Conservation (phyloP, 2,329 filamentous ascomycete species). For the Colletotrichum chlorophyti region DNA sequence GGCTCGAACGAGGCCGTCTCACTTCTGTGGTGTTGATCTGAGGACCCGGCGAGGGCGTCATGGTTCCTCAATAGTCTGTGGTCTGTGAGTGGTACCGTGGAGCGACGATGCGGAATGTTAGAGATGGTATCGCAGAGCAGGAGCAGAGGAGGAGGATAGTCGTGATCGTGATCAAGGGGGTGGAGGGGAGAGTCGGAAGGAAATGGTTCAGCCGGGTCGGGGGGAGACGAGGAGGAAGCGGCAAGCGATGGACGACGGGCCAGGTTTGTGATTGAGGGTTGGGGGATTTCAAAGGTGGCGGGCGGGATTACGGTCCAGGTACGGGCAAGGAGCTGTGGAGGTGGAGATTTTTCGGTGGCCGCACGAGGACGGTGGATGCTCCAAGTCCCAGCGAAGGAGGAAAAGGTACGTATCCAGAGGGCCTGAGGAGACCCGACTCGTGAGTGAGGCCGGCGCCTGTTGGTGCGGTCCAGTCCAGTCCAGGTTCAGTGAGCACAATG, state of each 20-base stretch:
- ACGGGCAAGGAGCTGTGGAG: background rate
- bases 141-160: background rate
- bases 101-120: background rate
- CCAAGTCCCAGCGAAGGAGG: background rate
- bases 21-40: slow-evolving; percentile 30
- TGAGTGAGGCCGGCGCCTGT: too few species aligned
- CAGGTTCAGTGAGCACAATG: too few species aligned
- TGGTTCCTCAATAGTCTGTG: slow-evolving; percentile 33
- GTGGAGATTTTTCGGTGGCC: slow-evolving; percentile 1
- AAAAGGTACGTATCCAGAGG: background rate
- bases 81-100: background rate
- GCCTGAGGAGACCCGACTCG: too few species aligned
- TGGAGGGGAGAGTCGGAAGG: too few species aligned
- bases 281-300: slow-evolving; percentile 26
- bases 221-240: background rate
- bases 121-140: background rate
- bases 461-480: too few species aligned
- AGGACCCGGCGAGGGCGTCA: slow-evolving; percentile 44
- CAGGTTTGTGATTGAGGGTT: slow-evolving; percentile 18
- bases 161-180: background rate
- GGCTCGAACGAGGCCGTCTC: slow-evolving; percentile 43
- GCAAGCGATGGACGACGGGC: background rate
- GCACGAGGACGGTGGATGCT: background rate
- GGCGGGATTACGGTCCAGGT: slow-evolving; percentile 14
- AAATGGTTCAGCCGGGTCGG: too few species aligned